Evolutionary conservation across 1,284 basidiomycete species (phyloP).

Genomic region (Meripilus lineatus): DNA sequence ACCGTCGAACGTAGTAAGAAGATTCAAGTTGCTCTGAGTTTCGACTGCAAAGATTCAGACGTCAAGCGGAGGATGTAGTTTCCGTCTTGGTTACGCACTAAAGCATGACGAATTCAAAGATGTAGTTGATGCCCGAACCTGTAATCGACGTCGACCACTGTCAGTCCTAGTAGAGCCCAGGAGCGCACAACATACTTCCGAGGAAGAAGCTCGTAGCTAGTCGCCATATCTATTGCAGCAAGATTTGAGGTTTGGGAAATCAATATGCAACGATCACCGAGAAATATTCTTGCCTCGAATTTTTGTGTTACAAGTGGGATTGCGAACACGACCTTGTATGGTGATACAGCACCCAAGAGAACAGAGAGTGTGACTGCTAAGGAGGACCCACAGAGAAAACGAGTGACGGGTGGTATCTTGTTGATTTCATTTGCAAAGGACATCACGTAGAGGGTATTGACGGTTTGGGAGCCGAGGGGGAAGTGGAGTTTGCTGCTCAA

Average conservation of each 20-base stretch:
- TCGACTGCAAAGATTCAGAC: conserved; percentile 38
- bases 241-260: not conserved
- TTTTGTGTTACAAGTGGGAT: conserved; percentile 39
- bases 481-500: no score
- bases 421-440: conserved; percentile 49
- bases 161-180: not conserved
- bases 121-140: conserved; percentile 56
- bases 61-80: conserved; percentile 1
- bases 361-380: conserved; percentile 59
- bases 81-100: conserved; percentile 47
- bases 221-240: conserved; percentile 62
- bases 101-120: conserved; percentile 76
- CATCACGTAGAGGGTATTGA: no score
- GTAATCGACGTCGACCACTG: not conserved
- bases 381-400: conserved; percentile 62
- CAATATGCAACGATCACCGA: not conserved
- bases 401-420: conserved; percentile 85
- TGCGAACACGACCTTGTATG: conserved; percentile 56
- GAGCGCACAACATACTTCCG: conserved; percentile 46
- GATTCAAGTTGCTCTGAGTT: conserved; percentile 62
- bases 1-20: conserved; percentile 50
- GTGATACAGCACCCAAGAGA: conserved; percentile 51
- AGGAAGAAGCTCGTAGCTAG: conserved; percentile 75
- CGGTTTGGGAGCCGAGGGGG: no score
- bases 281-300: conserved; percentile 46